Conservation (phyloP, 768 basidiomycete genomes). For the Trametes coccinea region DNA sequence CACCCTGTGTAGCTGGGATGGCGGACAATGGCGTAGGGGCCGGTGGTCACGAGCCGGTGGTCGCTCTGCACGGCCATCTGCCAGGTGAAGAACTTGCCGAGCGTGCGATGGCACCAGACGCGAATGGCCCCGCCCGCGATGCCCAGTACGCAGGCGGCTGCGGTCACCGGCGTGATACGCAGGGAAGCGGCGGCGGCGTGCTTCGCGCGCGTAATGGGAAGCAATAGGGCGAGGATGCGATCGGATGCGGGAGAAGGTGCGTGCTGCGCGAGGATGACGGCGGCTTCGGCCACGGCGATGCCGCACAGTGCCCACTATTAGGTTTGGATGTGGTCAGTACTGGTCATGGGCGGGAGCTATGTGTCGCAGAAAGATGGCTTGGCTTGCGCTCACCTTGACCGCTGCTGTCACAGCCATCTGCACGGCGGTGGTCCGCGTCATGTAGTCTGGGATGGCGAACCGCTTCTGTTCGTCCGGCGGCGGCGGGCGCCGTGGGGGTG, state of each 20-base stretch:
- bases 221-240: neutral
- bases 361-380: too few species aligned
- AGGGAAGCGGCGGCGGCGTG: neutral
- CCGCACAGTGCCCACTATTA: neutral
- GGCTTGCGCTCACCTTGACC: too few species aligned
- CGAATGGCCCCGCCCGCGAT: neutral
- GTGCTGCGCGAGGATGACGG: neutral
- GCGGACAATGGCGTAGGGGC: constrained; percentile 22
- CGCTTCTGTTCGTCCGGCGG: too few species aligned
- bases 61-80: constrained; percentile 10
- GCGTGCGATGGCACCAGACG: constrained; percentile 5
- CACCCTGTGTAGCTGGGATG: constrained; percentile 21
- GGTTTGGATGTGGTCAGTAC: neutral
- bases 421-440: too few species aligned
- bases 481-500: too few species aligned
- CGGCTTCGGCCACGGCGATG: neutral
- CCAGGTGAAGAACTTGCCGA: constrained; percentile 23
- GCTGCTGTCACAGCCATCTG: too few species aligned
- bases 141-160: neutral
- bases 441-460: too few species aligned
- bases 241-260: neutral
- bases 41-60: constrained; percentile 22
- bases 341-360: too few species aligned
- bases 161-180: neutral
- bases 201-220: neutral